phyloP scores from a whole-genome alignment of 1,284 basidiomycete genomes.

The Cystobasidium sp. region DNA sequence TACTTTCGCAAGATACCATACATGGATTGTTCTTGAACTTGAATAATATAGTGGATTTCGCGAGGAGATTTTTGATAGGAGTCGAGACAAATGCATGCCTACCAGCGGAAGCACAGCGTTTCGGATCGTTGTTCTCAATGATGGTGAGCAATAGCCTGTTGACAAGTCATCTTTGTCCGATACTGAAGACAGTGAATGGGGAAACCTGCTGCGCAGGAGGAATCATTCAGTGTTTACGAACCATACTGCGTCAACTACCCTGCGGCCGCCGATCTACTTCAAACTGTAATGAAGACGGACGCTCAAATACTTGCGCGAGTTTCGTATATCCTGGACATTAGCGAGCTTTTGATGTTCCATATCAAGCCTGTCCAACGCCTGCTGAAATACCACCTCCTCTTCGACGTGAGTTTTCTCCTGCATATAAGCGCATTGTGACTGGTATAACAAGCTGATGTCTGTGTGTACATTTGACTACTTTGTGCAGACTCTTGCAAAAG shows the following conservation, averaged over 20 bases:
- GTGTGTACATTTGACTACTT: too few species aligned
- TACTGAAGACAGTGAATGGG: neutral
- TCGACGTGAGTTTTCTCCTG: conserved; percentile 62
- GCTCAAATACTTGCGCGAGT: conserved; percentile 74
- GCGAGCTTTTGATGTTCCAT: conserved; percentile 81
- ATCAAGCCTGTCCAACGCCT: conserved; percentile 79
- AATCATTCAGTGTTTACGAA: conserved; percentile 91
- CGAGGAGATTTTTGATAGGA: conserved; percentile 92
- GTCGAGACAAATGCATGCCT: conserved; percentile 83
- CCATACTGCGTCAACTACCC: conserved; percentile 98
- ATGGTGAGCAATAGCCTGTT: conserved; percentile 62
- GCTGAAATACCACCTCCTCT: conserved; percentile 73
- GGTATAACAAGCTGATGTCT: too few species aligned
- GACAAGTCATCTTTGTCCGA: neutral
- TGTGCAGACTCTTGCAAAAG: conserved; percentile 66
- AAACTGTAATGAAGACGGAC: conserved; percentile 64
- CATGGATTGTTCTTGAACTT: conserved; percentile 95
- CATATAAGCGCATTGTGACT: too few species aligned
- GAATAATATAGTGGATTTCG: conserved; percentile 94
- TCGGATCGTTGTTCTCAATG: conserved; percentile 62
- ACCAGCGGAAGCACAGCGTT: conserved; percentile 66
- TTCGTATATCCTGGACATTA: conserved; percentile 57
- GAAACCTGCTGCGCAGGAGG: conserved; percentile 67
- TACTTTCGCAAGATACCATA: conserved; percentile 90
- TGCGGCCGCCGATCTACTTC: conserved; percentile 78